Base-by-base conservation (phyloP, 192 early-diverging fungal genomes). In the Rhizophagus clarus region DNA sequence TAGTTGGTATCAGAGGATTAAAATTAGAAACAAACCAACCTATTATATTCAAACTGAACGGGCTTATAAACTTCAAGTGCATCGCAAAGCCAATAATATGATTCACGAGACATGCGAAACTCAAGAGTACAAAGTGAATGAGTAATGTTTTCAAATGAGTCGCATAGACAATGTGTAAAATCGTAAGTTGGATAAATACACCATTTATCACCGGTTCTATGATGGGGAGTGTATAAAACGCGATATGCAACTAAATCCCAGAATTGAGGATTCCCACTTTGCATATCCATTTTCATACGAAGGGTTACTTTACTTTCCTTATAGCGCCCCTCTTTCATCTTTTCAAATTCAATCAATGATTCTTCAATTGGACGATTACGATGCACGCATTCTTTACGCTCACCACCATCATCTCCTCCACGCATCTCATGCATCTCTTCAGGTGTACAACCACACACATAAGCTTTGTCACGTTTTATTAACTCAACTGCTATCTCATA, bases 141-240 rank as follows among this genome's bases (percentile, higher is more conserved):
- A 10, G 97, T 97, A 75, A 99, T 99, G 89, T 99, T 98, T 84
- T 99, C 98, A 81, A 99, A 93, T 22, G 98, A 99, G 85, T 99
- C 98, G 77, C 94, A 95, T 24, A 99, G 89, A 81, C 98, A 99
- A 85, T 99, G 98, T 4, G 97, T 97, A 84, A 93, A 99, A 85
- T 99, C 98, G 82, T 99, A 99, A 12, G 97, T 99, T 66, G 97
- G 98, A 84, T 99, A 99, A 84, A 99, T 95, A 81, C 98, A 95
- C 98, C 98, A 99, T 66, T 94, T 84, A 61, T 90, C 85, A 51
- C 93, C 96, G 34, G 98, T 99, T 60, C 98, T 92, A 85, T 94
- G 93, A 84, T 99, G 98, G 61, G 91, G 92, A 14, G 97, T 90
- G 78, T 94, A 96, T 70, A 97, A 74, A 60, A 99, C 92, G 74